phyloP scores from a whole-genome alignment of 1,139 yeast species.

The Nakaseomyces kungkrabaensis region DNA sequence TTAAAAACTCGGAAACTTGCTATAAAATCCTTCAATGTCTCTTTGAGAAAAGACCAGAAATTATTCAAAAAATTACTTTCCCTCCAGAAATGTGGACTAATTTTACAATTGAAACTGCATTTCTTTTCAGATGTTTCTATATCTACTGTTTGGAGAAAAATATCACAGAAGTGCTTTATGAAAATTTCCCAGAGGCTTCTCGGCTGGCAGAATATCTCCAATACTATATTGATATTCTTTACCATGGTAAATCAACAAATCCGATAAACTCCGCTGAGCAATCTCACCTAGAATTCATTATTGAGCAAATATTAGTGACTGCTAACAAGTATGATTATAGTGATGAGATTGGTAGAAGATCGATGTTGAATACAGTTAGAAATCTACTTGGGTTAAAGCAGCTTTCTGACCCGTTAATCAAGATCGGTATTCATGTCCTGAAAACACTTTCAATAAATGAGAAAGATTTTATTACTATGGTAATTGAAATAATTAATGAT shows the following conservation, averaged over 20 bases:
- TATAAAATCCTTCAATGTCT: conserved; percentile 57
- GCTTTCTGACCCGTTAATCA: conserved; percentile 45
- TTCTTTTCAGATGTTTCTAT: conserved; percentile 59
- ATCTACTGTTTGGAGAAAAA: conserved; percentile 50
- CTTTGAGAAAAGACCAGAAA: conserved; percentile 53
- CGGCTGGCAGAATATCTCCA: conserved; percentile 41
- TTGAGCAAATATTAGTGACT: conserved; percentile 60
- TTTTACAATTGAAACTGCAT: conserved; percentile 65
- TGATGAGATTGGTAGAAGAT: conserved; percentile 86
- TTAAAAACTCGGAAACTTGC: conserved; percentile 54
- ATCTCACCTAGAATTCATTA: conserved; percentile 60
- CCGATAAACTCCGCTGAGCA: conserved; percentile 30
- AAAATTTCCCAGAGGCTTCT: conserved; percentile 72
- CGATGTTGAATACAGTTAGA: conserved; percentile 65
- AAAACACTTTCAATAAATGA: conserved; percentile 67
- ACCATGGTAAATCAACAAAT: conserved; percentile 24
- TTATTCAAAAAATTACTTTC: conserved; percentile 47
- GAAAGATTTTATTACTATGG: conserved; percentile 73
- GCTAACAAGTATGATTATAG: conserved; percentile 73
- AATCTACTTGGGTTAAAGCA: conserved; percentile 41
- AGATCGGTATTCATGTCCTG: conserved; percentile 54
- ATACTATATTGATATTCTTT: conserved; percentile 40
- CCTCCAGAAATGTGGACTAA: conserved; percentile 56
- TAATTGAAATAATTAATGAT: conserved; percentile 81
- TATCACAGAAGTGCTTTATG: conserved; percentile 51